Conservation (phyloP, 2,329 filamentous ascomycete species). For the Dothideomycetes sp. region DNA sequence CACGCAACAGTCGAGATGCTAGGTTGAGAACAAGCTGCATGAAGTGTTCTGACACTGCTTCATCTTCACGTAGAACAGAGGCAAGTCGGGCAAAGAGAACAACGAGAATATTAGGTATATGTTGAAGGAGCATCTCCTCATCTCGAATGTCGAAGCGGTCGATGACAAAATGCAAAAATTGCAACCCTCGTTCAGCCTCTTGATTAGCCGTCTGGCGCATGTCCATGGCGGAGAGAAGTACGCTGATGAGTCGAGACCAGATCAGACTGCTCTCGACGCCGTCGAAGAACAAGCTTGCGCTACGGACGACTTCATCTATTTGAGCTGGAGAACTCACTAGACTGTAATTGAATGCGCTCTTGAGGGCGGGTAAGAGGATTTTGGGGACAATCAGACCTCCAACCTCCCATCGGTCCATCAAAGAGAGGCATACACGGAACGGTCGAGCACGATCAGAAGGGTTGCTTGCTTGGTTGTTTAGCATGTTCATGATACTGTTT, state of each 20-base stretch:
- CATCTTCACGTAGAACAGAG: background rate
- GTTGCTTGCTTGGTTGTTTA: slow-evolving; percentile 46
- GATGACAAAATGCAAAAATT: slow-evolving; percentile 72
- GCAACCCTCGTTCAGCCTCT: slow-evolving; percentile 50
- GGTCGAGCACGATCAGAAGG: slow-evolving; percentile 68
- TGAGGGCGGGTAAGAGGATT: slow-evolving; percentile 77
- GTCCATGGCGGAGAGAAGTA: slow-evolving; percentile 14
- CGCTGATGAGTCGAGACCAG: slow-evolving; percentile 42
- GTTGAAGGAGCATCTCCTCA: slow-evolving; percentile 86
- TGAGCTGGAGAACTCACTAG: slow-evolving; percentile 55
- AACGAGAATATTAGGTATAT: slow-evolving; percentile 65
- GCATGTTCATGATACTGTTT: slow-evolving; percentile 66
- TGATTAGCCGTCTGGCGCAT: slow-evolving; percentile 50
- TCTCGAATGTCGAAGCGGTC: slow-evolving; percentile 86
- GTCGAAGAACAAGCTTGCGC: slow-evolving; percentile 93
- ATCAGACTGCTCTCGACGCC: slow-evolving; percentile 91
- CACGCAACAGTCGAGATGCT: slow-evolving; percentile 9
- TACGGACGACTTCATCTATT: slow-evolving; percentile 79
- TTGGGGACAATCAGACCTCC: slow-evolving; percentile 81
- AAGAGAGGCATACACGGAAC: slow-evolving; percentile 82
- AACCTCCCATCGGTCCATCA: slow-evolving; percentile 99
- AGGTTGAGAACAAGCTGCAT: slow-evolving; percentile 15
- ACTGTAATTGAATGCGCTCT: slow-evolving; percentile 70
- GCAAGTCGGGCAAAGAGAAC: slow-evolving; percentile 45
- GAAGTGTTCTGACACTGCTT: slow-evolving; percentile 15